phyloP scores from a whole-genome alignment of 2,329 filamentous ascomycete genomes.

The Cercospora citrullina region DNA sequence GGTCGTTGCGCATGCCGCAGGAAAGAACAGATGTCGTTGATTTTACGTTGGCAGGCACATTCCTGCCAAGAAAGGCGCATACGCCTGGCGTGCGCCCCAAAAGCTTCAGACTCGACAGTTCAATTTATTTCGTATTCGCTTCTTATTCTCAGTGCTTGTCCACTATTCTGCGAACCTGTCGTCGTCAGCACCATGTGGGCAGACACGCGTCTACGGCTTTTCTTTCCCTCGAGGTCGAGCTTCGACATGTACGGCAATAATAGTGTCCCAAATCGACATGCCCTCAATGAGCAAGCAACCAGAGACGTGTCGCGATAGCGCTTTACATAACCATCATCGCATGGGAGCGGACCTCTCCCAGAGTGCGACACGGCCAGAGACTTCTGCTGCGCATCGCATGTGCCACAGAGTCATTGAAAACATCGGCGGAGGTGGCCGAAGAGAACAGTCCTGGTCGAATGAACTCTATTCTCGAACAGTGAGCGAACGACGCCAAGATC shows the following conservation, averaged over 20 bases:
- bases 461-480: background rate
- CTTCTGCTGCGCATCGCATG: background rate
- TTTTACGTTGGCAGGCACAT: conserved; percentile 12
- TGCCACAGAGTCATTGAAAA: background rate
- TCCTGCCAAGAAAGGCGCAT: conserved; percentile 10
- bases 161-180: background rate
- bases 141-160: background rate
- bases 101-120: background rate
- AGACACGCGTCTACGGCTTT: background rate
- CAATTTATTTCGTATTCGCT: background rate
- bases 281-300: background rate
- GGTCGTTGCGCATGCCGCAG: background rate
- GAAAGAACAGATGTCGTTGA: background rate
- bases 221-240: background rate
- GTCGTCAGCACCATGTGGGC: background rate
- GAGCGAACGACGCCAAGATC: background rate
- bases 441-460: background rate
- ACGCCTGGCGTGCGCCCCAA: background rate
- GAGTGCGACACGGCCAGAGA: background rate
- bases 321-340: background rate
- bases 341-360: background rate
- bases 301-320: background rate
- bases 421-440: background rate
- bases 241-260: background rate
- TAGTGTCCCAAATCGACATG: background rate